Percentiles rank a stretch among this genome's conserved stretches.
Evolutionary conservation across 2,329 filamentous ascomycete species (phyloP).

Genomic region (Phaeoacremonium minimum): DNA sequence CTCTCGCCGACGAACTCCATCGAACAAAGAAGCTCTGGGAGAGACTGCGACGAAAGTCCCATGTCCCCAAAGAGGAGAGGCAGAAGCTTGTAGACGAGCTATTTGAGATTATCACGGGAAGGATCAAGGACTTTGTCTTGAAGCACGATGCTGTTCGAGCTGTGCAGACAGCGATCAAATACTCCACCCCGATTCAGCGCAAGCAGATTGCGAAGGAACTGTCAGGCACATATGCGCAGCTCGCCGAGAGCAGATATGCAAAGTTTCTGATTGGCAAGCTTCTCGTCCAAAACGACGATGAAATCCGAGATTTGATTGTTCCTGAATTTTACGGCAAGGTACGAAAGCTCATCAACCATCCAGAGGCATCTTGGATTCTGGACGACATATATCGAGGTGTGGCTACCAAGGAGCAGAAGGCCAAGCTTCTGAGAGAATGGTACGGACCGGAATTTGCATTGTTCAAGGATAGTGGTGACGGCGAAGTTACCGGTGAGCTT

Average conservation of each 20-base stretch:
- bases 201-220: slow-evolving; percentile 84
- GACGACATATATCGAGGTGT: slow-evolving; percentile 93
- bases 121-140: slow-evolving; percentile 92
- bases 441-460: slow-evolving; percentile 92
- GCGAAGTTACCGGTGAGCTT: slow-evolving; percentile 62
- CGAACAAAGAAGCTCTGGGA: slow-evolving; percentile 98
- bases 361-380: slow-evolving; percentile 94
- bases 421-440: slow-evolving; percentile 84
- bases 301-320: slow-evolving; percentile 84
- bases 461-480: slow-evolving; percentile 56
- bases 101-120: slow-evolving; percentile 84
- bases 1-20: slow-evolving; percentile 82
- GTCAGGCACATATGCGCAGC: slow-evolving; percentile 73
- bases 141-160: slow-evolving; percentile 98
- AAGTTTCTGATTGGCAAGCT: slow-evolving; percentile 97
- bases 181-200: slow-evolving; percentile 79
- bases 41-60: slow-evolving; percentile 83
- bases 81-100: slow-evolving; percentile 84
- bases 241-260: slow-evolving; percentile 93
- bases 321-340: slow-evolving; percentile 95
- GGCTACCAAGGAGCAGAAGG: slow-evolving; percentile 82
- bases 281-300: slow-evolving; percentile 83
- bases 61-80: slow-evolving; percentile 85
- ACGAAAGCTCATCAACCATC: slow-evolving; percentile 88
- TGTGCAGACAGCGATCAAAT: slow-evolving; percentile 95